A percentile compares a stretch with the other conserved stretches of the same genome.
Conservation (phyloP, 805 yeast genomes). For the Yarrowia sp. region DNA sequence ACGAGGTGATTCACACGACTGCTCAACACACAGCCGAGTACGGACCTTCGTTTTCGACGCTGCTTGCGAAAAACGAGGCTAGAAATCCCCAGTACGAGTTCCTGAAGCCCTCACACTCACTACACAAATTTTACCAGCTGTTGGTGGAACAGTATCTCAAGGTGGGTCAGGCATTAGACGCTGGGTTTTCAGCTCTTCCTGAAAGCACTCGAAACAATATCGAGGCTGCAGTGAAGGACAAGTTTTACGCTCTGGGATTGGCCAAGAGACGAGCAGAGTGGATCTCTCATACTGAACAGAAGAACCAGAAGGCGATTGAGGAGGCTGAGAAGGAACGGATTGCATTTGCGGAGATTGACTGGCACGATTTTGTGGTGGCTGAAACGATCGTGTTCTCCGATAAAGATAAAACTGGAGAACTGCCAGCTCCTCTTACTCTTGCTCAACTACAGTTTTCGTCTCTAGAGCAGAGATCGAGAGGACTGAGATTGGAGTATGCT, state of each 20-base stretch:
- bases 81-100: constrained; percentile 70
- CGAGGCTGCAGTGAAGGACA: constrained; percentile 48
- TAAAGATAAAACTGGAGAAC: constrained; percentile 55
- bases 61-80: constrained; percentile 50
- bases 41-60: constrained; percentile 56
- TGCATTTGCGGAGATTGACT: constrained; percentile 78
- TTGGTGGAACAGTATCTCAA: constrained; percentile 64
- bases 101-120: constrained; percentile 63
- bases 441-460: constrained; percentile 69
- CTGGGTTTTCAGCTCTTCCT: constrained; percentile 41
- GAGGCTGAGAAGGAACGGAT: constrained; percentile 54
- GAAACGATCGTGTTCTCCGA: constrained; percentile 72
- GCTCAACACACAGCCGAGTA: constrained; percentile 73
- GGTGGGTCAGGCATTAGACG: constrained; percentile 47
- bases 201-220: constrained; percentile 43
- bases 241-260: constrained; percentile 53
- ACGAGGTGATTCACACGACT: constrained; percentile 71
- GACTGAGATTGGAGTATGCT: constrained; percentile 46
- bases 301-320: constrained; percentile 51
- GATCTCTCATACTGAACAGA: constrained; percentile 51
- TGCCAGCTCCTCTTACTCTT: constrained; percentile 59
- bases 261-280: constrained; percentile 67
- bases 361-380: constrained; percentile 82
- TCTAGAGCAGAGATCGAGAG: constrained; percentile 58
- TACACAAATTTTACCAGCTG: constrained; percentile 58